Percentiles rank a stretch among this genome's conserved stretches.
phyloP scores from a whole-genome alignment of 305 asterid species.

The Caryopteris hybrid region DNA sequence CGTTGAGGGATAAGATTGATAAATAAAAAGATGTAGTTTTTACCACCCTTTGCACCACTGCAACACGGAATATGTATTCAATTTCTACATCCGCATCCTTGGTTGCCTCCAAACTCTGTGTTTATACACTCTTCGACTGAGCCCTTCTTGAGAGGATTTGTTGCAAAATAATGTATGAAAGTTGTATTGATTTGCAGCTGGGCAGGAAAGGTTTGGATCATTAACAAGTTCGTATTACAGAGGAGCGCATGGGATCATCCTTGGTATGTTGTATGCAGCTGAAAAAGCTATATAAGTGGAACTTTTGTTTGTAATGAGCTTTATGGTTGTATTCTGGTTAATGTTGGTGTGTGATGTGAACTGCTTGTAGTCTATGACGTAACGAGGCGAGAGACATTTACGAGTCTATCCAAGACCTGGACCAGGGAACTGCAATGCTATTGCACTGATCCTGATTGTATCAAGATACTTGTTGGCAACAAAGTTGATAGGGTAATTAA shows the following conservation, averaged over 20 bases:
- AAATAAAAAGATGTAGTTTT: background rate
- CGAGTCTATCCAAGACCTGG: conserved; percentile 63
- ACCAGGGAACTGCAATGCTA: conserved; percentile 59
- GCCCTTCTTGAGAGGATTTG: background rate
- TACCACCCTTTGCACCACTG: background rate
- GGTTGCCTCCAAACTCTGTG: background rate
- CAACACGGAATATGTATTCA: background rate
- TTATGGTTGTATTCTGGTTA: background rate
- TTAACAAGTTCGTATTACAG: conserved; percentile 76
- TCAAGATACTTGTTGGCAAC: conserved; percentile 81
- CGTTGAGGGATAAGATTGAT: background rate
- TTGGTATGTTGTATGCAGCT: conserved; percentile 36
- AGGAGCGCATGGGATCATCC: conserved; percentile 96
- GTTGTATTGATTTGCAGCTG: conserved; percentile 48
- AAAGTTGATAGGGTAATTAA: conserved; percentile 85
- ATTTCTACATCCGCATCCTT: background rate
- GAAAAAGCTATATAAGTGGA: background rate
- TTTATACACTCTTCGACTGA: background rate
- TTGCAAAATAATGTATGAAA: background rate
- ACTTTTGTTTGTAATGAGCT: background rate
- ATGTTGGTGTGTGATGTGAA: background rate
- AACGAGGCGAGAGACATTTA: conserved; percentile 80
- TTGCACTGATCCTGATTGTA: conserved; percentile 73
- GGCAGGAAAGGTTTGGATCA: conserved; percentile 86
- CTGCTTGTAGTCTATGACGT: conserved; percentile 65